Conservation (phyloP, 1,284 basidiomycete genomes). For the Paramarasmius palmivorus region DNA sequence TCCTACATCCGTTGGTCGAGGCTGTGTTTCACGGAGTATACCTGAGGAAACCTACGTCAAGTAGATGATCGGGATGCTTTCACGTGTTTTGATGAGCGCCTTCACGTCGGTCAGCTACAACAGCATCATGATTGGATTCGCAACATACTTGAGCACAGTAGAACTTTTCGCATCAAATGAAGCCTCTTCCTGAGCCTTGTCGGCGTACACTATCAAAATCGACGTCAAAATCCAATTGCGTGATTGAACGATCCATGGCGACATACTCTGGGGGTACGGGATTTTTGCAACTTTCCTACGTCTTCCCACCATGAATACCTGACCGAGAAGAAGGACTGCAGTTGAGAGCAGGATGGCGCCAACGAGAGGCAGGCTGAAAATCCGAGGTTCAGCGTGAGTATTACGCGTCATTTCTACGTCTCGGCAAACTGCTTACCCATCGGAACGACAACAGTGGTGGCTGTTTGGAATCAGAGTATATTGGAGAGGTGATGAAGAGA, state of each 20-base stretch:
- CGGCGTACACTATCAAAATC: slow-evolving; percentile 40
- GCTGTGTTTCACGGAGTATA: background rate
- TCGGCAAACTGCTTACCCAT: background rate
- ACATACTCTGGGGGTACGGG: slow-evolving; percentile 42
- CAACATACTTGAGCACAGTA: slow-evolving; percentile 39
- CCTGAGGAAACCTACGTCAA: slow-evolving; percentile 17
- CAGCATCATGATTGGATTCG: slow-evolving; percentile 9
- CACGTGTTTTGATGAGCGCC: slow-evolving; percentile 53
- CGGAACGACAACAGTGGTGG: background rate
- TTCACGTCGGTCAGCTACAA: slow-evolving; percentile 12
- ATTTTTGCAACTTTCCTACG: slow-evolving; percentile 39
- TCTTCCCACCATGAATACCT: slow-evolving; percentile 32
- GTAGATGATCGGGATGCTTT: slow-evolving; percentile 33
- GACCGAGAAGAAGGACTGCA: slow-evolving; percentile 33
- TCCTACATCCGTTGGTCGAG: slow-evolving; percentile 17
- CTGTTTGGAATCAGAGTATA: too few relatives aligned
- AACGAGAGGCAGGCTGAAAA: slow-evolving; percentile 10
- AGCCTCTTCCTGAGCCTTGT: slow-evolving; percentile 39
- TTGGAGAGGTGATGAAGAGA: too few relatives aligned
- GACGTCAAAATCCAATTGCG: too few relatives aligned
- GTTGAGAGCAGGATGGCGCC: slow-evolving; percentile 27
- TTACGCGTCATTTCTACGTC: background rate
- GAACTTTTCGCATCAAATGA: slow-evolving; percentile 34
- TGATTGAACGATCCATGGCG: background rate
- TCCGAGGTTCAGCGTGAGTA: background rate